phyloP scores from a whole-genome alignment of 805 yeast genomes.

The Candida ipomoeae region DNA sequence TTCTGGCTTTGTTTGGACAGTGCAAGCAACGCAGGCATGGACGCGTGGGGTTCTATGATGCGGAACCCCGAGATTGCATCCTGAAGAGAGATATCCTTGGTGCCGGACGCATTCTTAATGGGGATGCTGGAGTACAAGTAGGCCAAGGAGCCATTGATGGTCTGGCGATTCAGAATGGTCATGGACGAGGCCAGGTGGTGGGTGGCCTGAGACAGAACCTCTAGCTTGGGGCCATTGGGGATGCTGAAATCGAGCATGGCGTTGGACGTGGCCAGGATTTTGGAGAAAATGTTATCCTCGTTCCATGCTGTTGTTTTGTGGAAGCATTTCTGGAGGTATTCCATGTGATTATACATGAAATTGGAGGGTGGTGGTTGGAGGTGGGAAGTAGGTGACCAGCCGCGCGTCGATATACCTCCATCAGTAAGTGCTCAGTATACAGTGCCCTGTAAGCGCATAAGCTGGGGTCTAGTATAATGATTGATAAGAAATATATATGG shows the following conservation, averaged over 20 bases:
- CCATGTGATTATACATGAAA: conserved; percentile 79
- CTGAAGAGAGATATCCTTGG: conserved; percentile 55
- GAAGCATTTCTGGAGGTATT: conserved; percentile 72
- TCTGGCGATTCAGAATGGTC: conserved; percentile 58
- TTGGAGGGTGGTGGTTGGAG: not conserved
- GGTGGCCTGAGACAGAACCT: conserved; percentile 67
- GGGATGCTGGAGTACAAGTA: conserved; percentile 70
- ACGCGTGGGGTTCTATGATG: conserved; percentile 43
- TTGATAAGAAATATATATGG: too few relatives aligned
- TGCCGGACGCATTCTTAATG: conserved; percentile 46
- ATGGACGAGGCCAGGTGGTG: conserved; percentile 68
- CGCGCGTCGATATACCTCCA: not conserved
- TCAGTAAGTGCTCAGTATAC: not conserved
- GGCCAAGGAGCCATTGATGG: conserved; percentile 76
- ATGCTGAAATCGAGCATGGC: conserved; percentile 68
- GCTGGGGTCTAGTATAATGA: too few relatives aligned
- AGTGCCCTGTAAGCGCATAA: not conserved
- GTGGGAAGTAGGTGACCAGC: not conserved
- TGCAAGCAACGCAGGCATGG: conserved; percentile 7
- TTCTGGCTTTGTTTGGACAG: not conserved
- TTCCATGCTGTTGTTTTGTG: conserved; percentile 72
- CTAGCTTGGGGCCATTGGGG: conserved; percentile 63
- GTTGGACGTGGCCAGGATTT: conserved; percentile 66
- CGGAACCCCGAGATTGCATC: conserved; percentile 68
- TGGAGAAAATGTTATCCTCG: conserved; percentile 70